phyloP scores from a whole-genome alignment of 306 rosid genomes.

The Geum urbanum region DNA sequence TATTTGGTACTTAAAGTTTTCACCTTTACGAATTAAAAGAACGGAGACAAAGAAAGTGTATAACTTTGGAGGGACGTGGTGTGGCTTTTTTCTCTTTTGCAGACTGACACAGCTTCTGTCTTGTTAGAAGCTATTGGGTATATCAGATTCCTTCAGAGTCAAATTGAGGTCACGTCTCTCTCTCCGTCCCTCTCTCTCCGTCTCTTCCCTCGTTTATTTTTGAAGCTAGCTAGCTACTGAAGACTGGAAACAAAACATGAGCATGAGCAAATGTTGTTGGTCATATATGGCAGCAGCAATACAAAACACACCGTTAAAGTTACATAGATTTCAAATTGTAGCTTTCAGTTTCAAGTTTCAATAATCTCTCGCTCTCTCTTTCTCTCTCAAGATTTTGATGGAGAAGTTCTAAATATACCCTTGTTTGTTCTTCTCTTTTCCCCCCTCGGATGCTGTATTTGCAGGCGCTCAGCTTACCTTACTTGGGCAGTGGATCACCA shows the following conservation, averaged over 20 bases:
- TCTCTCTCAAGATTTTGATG: background rate
- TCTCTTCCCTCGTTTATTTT: constrained; percentile 19
- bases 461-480: constrained; percentile 94
- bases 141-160: constrained; percentile 99
- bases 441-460: constrained; percentile 23
- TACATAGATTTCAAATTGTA: constrained; percentile 29
- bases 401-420: constrained; percentile 32
- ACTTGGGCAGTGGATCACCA: constrained; percentile 66
- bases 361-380: background rate
- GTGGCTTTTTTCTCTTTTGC: constrained; percentile 52
- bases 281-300: background rate
- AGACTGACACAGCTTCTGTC: constrained; percentile 99
- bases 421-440: background rate
- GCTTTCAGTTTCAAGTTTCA: constrained; percentile 16
- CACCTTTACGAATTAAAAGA: constrained; percentile 33
- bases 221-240: constrained; percentile 12
- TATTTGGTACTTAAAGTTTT: background rate
- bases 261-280: constrained; percentile 27
- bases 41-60: constrained; percentile 20
- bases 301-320: constrained; percentile 39
- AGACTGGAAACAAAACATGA: constrained; percentile 7
- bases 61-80: constrained; percentile 46
- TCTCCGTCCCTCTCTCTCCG: constrained; percentile 16
- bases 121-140: constrained; percentile 99
- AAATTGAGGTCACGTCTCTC: constrained; percentile 83